These are phyloP conservation scores for Boletellus sp. DNA, from an alignment of 768 basidiomycete species.

Conservation along the genomic window DNA sequence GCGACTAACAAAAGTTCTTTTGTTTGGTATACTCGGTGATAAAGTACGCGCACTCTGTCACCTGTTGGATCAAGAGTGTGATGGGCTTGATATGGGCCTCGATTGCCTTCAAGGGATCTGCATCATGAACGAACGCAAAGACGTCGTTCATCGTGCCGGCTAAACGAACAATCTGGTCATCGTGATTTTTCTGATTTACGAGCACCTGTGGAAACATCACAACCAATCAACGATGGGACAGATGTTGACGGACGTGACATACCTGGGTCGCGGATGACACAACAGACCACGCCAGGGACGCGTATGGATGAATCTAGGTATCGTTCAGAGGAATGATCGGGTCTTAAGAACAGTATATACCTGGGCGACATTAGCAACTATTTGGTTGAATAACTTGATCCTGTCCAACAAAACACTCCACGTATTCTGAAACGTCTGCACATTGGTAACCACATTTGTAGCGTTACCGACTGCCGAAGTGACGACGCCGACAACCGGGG, in stretches of 20 bases:
- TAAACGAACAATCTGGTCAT: background rate
- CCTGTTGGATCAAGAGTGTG: background rate
- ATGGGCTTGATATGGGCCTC: background rate
- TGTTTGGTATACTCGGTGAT: background rate
- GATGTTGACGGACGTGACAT: no score
- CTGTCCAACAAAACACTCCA: background rate
- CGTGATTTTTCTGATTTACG: background rate
- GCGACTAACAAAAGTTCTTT: no score
- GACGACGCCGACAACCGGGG: background rate
- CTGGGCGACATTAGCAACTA: background rate
- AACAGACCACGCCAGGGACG: background rate
- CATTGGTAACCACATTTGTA: background rate
- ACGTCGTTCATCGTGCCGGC: background rate
- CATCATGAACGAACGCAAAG: background rate
- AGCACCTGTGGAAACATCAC: no score
- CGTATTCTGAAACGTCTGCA: background rate
- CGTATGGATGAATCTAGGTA: background rate
- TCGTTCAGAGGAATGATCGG: background rate
- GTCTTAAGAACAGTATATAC: background rate
- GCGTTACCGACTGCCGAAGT: background rate
- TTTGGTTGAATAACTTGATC: background rate
- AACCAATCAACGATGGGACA: no score
- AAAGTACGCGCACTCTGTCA: background rate
- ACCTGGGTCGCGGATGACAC: background rate
- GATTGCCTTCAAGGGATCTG: background rate